Conservation (phyloP, 768 basidiomycete species). For the Amanita brunnescens region DNA sequence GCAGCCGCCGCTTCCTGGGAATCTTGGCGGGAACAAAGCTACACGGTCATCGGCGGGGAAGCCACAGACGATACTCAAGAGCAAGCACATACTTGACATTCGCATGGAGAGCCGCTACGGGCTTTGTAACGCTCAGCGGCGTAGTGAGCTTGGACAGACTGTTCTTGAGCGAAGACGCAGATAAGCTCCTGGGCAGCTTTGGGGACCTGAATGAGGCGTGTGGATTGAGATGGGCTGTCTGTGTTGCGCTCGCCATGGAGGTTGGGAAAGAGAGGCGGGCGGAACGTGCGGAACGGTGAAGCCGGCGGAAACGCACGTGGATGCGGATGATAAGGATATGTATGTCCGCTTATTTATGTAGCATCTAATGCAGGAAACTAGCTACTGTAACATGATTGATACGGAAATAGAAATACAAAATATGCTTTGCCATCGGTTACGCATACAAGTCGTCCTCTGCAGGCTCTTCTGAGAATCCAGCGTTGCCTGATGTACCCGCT, state of each 20-base stretch:
- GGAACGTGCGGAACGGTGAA: neutral
- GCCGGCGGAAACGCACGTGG: neutral
- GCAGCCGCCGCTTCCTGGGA: slow-evolving; percentile 77
- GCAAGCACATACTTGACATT: slow-evolving; percentile 56
- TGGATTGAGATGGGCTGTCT: neutral
- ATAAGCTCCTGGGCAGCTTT: slow-evolving; percentile 30
- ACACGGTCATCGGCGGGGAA: neutral
- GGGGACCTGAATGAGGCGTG: neutral
- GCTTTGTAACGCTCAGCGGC: slow-evolving; percentile 37
- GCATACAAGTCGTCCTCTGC: slow-evolving; percentile 92
- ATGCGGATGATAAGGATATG: neutral
- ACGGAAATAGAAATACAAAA: slow-evolving; percentile 8
- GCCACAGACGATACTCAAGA: neutral
- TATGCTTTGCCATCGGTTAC: slow-evolving; percentile 24
- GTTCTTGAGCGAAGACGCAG: slow-evolving; percentile 54
- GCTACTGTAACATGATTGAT: slow-evolving; percentile 2
- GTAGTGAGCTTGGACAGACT: slow-evolving; percentile 54
- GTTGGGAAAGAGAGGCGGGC: neutral
- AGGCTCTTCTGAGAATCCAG: slow-evolving; percentile 77
- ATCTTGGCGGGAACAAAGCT: slow-evolving; percentile 85
- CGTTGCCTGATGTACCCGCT: slow-evolving; percentile 42
- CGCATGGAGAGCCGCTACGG: slow-evolving; percentile 59
- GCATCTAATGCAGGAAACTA: slow-evolving; percentile 4
- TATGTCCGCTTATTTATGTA: neutral
- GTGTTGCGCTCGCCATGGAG: neutral